Base-by-base conservation (phyloP, 2,329 filamentous ascomycete genomes). In the Pestalotiopsis sp. region DNA sequence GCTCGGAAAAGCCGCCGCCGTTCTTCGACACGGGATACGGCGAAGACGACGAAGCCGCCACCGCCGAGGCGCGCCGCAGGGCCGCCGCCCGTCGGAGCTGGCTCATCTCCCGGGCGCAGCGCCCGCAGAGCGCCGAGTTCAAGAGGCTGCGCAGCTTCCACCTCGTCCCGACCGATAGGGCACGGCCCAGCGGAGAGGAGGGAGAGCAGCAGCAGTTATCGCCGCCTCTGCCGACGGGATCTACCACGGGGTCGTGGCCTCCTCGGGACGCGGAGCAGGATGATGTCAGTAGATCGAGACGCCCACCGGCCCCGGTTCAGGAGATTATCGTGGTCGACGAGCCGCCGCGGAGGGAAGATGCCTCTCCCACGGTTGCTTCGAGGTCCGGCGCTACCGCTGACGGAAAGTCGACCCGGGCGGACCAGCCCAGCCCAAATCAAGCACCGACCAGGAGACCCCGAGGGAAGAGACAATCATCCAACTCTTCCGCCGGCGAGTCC, bases 101-200 rank as follows among this genome's bases (percentile, higher is more conserved):
- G 12, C 12, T 23, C 12, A 63, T 31, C 23, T 23, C 38, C 11
- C 27, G 11, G 23, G 17, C n/a, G 20, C 36, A 20, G 17, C 62
- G 62, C 9, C 62, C 62, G 23, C n/a, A 23, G 7, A 27, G 31
- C 36, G 20, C 36, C 12, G 27, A 25, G 4, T 45, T 23, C 5
- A 45, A 49, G 23, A 25, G 62, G 14, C 25, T 65, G 23, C 62
- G 41, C 39, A 65, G 62, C 41, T 65, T 65, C 20, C 62, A 65
- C 23, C 39, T 65, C n/a, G n/a, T 36, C 31, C 31, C 31, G 31
- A 36, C 62, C n/a, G 62, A 25, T 5, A 17, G 23, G 5, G 17
- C 49, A 4, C n/a, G 39, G 49, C 20, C 41, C 12, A 9, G 31
- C 7, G 31, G 31, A 2, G 31, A 36, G 31, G 31, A 36, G 2